A percentile compares a stretch with the other conserved stretches of the same genome.
phyloP scores from a whole-genome alignment of 2,329 filamentous ascomycete species.

The Emmonsiellopsis sp. region DNA sequence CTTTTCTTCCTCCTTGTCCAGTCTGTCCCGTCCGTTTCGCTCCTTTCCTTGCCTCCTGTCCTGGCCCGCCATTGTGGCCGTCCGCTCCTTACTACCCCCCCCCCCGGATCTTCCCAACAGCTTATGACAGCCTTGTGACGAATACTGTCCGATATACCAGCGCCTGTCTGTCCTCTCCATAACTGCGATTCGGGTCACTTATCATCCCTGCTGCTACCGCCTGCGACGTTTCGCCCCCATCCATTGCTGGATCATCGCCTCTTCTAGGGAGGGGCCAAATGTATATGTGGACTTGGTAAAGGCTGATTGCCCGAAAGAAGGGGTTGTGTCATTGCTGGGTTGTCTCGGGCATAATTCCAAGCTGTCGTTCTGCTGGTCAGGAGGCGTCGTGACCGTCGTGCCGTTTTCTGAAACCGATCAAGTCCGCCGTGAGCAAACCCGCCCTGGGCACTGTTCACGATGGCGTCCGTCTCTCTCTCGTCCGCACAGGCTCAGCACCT shows the following conservation, averaged over 20 bases:
- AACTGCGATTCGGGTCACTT: background rate
- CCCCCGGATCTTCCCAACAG: background rate
- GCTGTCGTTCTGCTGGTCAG: background rate
- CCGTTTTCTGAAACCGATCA: background rate
- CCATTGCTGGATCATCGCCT: background rate
- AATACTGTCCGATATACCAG: background rate
- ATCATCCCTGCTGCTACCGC: background rate
- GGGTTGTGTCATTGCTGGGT: background rate
- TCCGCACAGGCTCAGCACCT: slow-evolving; percentile 20
- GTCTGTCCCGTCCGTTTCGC: slow-evolving; percentile 8
- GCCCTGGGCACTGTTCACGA: slow-evolving; percentile 5
- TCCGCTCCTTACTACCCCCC: slow-evolving; percentile 25
- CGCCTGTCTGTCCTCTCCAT: background rate
- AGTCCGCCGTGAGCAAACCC: slow-evolving; percentile 6
- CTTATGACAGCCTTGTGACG: slow-evolving; percentile 2
- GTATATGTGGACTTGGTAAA: background rate
- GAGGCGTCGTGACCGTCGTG: background rate
- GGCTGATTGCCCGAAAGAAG: background rate
- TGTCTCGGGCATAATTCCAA: background rate
- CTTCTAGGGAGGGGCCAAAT: slow-evolving; percentile 2
- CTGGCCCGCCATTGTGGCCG: slow-evolving; percentile 26
- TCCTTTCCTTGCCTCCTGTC: slow-evolving; percentile 6
- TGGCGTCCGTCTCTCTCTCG: slow-evolving; percentile 18
- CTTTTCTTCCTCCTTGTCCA: slow-evolving; percentile 7
- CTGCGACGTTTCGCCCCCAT: slow-evolving; percentile 7